phyloP scores from a whole-genome alignment of 23 red algal species.

The Cyanidioschyzon merolae region DNA sequence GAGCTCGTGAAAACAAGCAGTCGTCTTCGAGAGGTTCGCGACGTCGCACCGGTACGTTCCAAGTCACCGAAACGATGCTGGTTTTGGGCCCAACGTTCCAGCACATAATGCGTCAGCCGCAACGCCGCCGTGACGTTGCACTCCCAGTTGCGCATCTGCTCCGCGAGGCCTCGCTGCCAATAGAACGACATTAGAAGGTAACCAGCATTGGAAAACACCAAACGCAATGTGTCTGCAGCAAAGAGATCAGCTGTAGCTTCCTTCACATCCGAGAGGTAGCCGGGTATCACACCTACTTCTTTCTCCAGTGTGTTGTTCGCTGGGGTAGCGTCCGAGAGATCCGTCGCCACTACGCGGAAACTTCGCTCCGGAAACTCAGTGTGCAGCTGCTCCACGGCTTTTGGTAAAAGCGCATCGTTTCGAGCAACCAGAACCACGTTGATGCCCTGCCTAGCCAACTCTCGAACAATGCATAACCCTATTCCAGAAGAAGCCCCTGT shows the following conservation, averaged over 20 bases:
- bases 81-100: slow-evolving; percentile 11
- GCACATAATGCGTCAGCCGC: background rate
- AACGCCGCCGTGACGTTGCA: background rate
- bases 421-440: slow-evolving; percentile 29
- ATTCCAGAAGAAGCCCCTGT: slow-evolving; percentile 89
- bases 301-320: slow-evolving; percentile 15
- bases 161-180: slow-evolving; percentile 8
- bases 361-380: slow-evolving; percentile 27
- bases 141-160: slow-evolving; percentile 25
- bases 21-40: slow-evolving; percentile 24
- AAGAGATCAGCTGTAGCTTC: slow-evolving; percentile 18
- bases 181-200: slow-evolving; percentile 77
- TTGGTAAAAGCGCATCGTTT: slow-evolving; percentile 36
- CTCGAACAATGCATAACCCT: slow-evolving; percentile 44
- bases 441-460: slow-evolving; percentile 39
- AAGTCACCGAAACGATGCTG: background rate
- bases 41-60: slow-evolving; percentile 42
- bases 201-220: slow-evolving; percentile 82
- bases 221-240: background rate
- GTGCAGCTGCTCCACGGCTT: slow-evolving; percentile 18
- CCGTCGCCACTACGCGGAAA: slow-evolving; percentile 42
- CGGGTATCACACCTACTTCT: slow-evolving; percentile 22
- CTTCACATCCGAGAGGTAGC: background rate
- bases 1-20: slow-evolving; percentile 66
- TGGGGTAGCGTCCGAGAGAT: slow-evolving; percentile 27